Evolutionary conservation across 1,284 basidiomycete genomes (phyloP), one percentile per base, ranked within the genome.

Genomic region (Cronartium quercuum): DNA sequence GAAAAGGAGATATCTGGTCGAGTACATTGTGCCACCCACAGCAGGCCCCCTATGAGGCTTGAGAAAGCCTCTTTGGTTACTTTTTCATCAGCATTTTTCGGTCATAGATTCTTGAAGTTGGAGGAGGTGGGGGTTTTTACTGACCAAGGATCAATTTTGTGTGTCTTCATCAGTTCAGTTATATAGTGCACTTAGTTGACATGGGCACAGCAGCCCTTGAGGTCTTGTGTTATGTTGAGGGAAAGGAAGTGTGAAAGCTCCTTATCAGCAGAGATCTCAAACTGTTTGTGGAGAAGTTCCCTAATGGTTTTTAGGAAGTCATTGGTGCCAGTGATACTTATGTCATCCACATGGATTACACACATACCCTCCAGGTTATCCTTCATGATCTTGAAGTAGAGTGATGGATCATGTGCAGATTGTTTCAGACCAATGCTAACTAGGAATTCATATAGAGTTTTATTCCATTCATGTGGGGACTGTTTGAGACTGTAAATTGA

Each of bases 401-500:
- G 41, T 1, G 64, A 47, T 47, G 41, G 64, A 13, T 66, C n/a
- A 44, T 47, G 51, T 10, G 13, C 6, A 7, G 64, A 66, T 12
- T 40, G 3, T 4, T 10, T 18, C 1, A 65, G 37, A 13, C 38
- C 64, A 3, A 21, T 10, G 2, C 6, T 2, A 4, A 47, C 3
- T 3, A 66, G 64, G 6, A 35, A 42, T 6, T 47, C 35, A 34
- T 66, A 42, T 9, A 66, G 64, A 1, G 21, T 51, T 6, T 15
- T 21, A n/a, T 66, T 66, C 64, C 41, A 70, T 3, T 13, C 37
- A 7, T 60, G 1, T 2, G 68, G 60, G 1, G 68, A 38, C 51
- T 70, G 68, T 63, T 70, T 70, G 9, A 70, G 42, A n/a, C 68
- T 40, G 51, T 66, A 66, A 10, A 66, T n/a, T 12, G 64, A 66